Conservation (phyloP, 1,284 basidiomycete genomes). For the Sporisorium scitamineum region DNA sequence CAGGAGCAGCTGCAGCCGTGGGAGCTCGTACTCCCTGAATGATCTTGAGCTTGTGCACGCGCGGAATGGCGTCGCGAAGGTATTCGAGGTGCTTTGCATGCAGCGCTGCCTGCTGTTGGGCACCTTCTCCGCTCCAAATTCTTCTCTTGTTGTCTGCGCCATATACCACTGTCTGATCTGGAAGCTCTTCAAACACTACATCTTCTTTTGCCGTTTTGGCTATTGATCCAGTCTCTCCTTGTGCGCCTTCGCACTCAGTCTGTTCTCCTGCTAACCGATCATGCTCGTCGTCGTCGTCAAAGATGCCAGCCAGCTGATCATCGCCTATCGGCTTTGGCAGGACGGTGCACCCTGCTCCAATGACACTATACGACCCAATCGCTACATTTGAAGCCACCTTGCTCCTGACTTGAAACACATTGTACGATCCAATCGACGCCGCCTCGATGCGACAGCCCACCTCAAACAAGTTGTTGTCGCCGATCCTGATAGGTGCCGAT, state of each 20-base stretch:
- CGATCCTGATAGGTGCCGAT: slow-evolving; percentile 80
- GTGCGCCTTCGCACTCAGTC: background rate
- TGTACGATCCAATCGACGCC: slow-evolving; percentile 82
- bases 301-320: slow-evolving; percentile 18
- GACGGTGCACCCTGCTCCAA: slow-evolving; percentile 78
- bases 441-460: slow-evolving; percentile 91
- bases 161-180: slow-evolving; percentile 87
- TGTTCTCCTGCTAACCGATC: background rate
- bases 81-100: slow-evolving; percentile 90
- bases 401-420: slow-evolving; percentile 84
- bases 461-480: slow-evolving; percentile 91
- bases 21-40: slow-evolving; percentile 40
- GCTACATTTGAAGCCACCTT: slow-evolving; percentile 82
- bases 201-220: background rate
- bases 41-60: slow-evolving; percentile 56
- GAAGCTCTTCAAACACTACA: slow-evolving; percentile 73
- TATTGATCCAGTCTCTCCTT: background rate
- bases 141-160: slow-evolving; percentile 80
- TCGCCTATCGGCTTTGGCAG: slow-evolving; percentile 31
- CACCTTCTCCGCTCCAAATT: slow-evolving; percentile 86
- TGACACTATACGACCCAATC: slow-evolving; percentile 81
- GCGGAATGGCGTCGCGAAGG: slow-evolving; percentile 75
- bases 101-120: slow-evolving; percentile 83
- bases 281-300: slow-evolving; percentile 21
- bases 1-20: slow-evolving; percentile 1